phyloP scores from a whole-genome alignment of 139 green algal genomes.

The Zygnema circumcarinatum region DNA sequence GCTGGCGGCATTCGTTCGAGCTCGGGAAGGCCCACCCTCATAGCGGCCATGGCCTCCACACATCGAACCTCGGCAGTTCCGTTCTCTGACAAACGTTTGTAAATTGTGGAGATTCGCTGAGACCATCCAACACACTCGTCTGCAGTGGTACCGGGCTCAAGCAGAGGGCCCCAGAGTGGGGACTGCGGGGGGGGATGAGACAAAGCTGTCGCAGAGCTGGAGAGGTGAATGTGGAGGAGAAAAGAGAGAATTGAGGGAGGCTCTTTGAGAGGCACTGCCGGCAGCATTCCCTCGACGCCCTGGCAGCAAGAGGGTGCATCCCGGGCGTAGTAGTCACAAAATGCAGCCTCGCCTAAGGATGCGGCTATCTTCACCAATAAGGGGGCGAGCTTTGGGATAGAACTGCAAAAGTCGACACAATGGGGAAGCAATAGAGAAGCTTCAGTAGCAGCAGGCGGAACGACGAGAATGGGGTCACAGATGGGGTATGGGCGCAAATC shows the following conservation, averaged over 20 bases:
- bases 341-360: constrained; percentile 8
- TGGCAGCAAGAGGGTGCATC: constrained; percentile 1
- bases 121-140: neutral
- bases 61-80: neutral
- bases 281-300: neutral
- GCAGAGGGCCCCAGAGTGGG: constrained; percentile 10
- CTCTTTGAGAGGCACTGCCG: neutral
- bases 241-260: neutral
- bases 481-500: too few species aligned
- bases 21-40: constrained; percentile 68
- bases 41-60: constrained; percentile 50
- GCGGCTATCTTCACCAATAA: constrained; percentile 17
- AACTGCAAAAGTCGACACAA: neutral
- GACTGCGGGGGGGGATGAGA: constrained; percentile 4
- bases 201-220: neutral
- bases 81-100: neutral
- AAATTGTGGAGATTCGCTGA: neutral
- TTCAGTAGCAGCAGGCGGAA: too few species aligned
- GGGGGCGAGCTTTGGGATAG: neutral
- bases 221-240: too few species aligned
- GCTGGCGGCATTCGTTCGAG: constrained; percentile 78
- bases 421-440: too few species aligned
- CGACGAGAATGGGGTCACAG: too few species aligned
- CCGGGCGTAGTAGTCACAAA: constrained; percentile 39
- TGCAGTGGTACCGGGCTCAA: neutral